These are phyloP conservation scores for Ajuga chamaepitys DNA, from an alignment of 257 asterid species.

Conservation along the genomic window DNA sequence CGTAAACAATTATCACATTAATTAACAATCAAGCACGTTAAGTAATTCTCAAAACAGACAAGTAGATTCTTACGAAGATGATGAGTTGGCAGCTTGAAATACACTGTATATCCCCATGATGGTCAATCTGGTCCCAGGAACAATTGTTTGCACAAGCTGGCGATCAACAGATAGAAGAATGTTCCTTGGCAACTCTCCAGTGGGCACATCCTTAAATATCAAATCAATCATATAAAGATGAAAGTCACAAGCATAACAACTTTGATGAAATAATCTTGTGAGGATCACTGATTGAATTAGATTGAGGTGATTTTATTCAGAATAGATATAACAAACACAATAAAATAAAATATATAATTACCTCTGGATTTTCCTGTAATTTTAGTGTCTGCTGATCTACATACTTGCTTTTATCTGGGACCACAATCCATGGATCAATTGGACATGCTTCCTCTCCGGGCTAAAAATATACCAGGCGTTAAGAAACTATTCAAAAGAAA, in stretches of 20 bases:
- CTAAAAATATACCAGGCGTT: constrained; percentile 21
- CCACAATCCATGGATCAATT: constrained; percentile 86
- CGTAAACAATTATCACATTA: constrained; percentile 14
- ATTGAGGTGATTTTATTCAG: neutral
- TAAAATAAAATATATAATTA: no score
- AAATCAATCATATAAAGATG: neutral
- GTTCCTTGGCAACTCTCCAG: constrained; percentile 97
- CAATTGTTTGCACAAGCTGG: constrained; percentile 98
- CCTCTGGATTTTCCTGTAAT: constrained; percentile 97
- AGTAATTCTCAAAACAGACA: constrained; percentile 2
- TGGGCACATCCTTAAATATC: constrained; percentile 80
- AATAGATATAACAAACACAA: neutral
- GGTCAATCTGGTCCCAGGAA: constrained; percentile 95
- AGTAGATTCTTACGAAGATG: constrained; percentile 54
- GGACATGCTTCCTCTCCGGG: constrained; percentile 89
- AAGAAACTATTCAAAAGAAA: neutral
- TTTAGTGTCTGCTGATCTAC: constrained; percentile 94
- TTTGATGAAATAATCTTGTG: neutral
- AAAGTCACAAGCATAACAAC: neutral
- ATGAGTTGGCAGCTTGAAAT: constrained; percentile 87
- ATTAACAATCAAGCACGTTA: neutral
- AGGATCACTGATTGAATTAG: neutral
- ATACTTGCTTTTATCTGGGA: constrained; percentile 89
- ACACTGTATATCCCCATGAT: constrained; percentile 94
- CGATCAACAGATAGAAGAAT: constrained; percentile 92